These are phyloP conservation scores for Paracamarosporium sp. DNA, from an alignment of 2,329 filamentous ascomycete species.

Conservation along the genomic window DNA sequence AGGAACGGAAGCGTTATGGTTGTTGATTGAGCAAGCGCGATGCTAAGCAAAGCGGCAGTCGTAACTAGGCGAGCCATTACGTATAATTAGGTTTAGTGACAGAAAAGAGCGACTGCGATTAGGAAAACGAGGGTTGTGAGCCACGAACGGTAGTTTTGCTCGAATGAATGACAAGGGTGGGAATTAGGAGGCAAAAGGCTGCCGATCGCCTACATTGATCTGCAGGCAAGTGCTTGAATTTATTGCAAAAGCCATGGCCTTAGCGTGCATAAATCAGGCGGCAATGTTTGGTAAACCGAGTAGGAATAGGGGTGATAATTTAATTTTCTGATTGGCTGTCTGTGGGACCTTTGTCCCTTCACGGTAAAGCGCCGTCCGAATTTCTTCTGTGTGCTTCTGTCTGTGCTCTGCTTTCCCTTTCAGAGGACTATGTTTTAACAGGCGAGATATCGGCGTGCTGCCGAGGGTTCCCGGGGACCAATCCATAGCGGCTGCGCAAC, in stretches of 20 bases:
- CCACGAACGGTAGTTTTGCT: too few relatives aligned
- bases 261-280: not conserved
- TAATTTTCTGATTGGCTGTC: not conserved
- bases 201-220: not conserved
- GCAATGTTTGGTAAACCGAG: not conserved
- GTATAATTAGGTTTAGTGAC: not conserved
- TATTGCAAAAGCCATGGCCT: not conserved
- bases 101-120: not conserved
- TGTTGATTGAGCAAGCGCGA: slow-evolving; percentile 21
- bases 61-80: slow-evolving; percentile 3
- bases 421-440: too few relatives aligned
- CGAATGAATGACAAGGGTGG: not conserved
- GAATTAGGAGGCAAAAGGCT: not conserved
- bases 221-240: not conserved
- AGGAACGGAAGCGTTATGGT: slow-evolving; percentile 19
- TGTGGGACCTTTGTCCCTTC: too few relatives aligned
- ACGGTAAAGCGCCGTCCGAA: too few relatives aligned
- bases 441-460: too few relatives aligned
- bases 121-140: not conserved
- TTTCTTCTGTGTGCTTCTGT: too few relatives aligned
- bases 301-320: not conserved
- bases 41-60: slow-evolving; percentile 1
- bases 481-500: too few relatives aligned
- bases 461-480: too few relatives aligned
- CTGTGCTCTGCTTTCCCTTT: too few relatives aligned